Percentiles rank a stretch among this genome's conserved stretches.
These are phyloP conservation scores for Microcera coccophila DNA, from an alignment of 2,329 filamentous ascomycete species.

Conservation along the genomic window DNA sequence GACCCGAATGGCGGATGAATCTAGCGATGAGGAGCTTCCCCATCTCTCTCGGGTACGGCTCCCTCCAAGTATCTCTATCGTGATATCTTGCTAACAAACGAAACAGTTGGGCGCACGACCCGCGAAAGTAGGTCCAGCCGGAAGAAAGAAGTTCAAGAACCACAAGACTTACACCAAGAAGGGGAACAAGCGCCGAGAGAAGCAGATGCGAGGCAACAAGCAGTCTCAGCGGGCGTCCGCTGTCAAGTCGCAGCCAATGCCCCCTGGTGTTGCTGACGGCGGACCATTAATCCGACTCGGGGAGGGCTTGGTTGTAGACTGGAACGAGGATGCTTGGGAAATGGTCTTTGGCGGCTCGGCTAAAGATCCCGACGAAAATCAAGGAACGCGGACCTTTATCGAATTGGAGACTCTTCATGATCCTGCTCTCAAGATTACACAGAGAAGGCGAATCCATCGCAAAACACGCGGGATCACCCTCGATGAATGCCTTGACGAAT, in stretches of 20 bases:
- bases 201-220: constrained; percentile 38
- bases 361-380: constrained; percentile 38
- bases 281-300: constrained; percentile 71
- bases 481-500: constrained; percentile 90
- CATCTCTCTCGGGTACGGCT: constrained; percentile 25
- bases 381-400: constrained; percentile 58
- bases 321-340: constrained; percentile 68
- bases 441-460: constrained; percentile 58
- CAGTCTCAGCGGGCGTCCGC: constrained; percentile 29
- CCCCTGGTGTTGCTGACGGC: constrained; percentile 41
- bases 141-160: constrained; percentile 47
- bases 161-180: constrained; percentile 48
- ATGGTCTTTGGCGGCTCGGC: constrained; percentile 59
- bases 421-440: constrained; percentile 60
- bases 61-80: not conserved
- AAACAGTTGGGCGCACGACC: not conserved
- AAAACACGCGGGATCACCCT: constrained; percentile 67
- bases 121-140: constrained; percentile 22
- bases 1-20: constrained; percentile 59
- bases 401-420: constrained; percentile 54
- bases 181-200: constrained; percentile 45
- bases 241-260: constrained; percentile 35
- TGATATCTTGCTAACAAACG: constrained; percentile 5
- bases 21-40: constrained; percentile 50
- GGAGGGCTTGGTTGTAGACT: constrained; percentile 85